Evolutionary conservation across 495 filamentous ascomycete species (phyloP), one percentile per base, ranked within the genome.

Genomic region (Lasiosphaeriaceae sp.): DNA sequence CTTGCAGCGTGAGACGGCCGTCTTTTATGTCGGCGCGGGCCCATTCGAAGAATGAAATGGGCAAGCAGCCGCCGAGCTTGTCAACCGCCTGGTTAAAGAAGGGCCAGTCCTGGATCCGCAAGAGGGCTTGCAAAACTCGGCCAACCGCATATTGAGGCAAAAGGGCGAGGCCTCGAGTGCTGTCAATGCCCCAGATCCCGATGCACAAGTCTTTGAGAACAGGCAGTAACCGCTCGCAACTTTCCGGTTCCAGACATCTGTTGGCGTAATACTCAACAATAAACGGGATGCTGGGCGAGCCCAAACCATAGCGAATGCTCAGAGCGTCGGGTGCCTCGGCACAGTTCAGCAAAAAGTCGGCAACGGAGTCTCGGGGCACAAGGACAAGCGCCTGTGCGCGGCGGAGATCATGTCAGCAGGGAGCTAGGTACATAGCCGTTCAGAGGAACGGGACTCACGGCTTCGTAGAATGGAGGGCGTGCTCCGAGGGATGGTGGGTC

Each of bases 361-460:
- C 62, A 26, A 65, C 44, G 20, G 43, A 60, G 51, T 64, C 64
- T 34, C 58, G 50, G 7, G 61, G 50, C 26, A 64, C 51, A 3
- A 67, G 44, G 16, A 67, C n/a, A 17, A 65, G 24, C 7, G 56
- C 59, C 59, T 62, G 17, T 31, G 9, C 9, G 26, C 9, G 1
- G 22, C n/a, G 26, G 26, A 9, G 4, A 31, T 31, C 26, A 9
- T 3, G 26, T 31, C 26, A 31, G 26, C 26, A 31, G 26, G 26
- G 9, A 31, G 4, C 9, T 3, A 31, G 26, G 26, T 2, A 6
- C 9, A 22, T 45, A 11, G 11, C 16, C 6, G 1, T 16, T 44
- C 47, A 50, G 3, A 35, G 24, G 34, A 35, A 35, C 11, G 45
- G 26, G 9, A 31, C 26, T 31, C 9, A 31, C 26, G 26, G 4